Conservation (phyloP, 371 early-diverging fungal species). For the Mortierella sp. region DNA sequence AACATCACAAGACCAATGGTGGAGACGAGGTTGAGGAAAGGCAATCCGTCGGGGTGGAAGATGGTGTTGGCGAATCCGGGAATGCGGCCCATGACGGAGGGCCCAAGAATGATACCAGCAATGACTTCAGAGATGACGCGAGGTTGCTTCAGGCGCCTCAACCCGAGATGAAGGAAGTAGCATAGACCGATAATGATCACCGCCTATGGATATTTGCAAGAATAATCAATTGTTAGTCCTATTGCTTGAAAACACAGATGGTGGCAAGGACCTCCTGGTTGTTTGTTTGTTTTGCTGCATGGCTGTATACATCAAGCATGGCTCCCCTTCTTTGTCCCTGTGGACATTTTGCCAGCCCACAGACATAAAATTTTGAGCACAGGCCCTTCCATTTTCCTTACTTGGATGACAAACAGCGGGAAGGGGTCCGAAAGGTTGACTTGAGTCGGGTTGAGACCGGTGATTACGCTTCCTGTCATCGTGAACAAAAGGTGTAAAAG, state of each 20-base stretch:
- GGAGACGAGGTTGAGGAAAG: slow-evolving; percentile 80
- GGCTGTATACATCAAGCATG: not conserved
- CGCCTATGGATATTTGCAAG: slow-evolving; percentile 57
- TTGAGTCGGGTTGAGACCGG: slow-evolving; percentile 73
- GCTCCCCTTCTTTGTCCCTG: not conserved
- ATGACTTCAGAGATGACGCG: slow-evolving; percentile 84
- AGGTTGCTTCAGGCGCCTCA: slow-evolving; percentile 77
- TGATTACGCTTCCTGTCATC: slow-evolving; percentile 70
- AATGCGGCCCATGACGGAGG: slow-evolving; percentile 82
- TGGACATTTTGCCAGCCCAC: too few species aligned
- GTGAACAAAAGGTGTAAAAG: not conserved
- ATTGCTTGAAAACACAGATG: not conserved
- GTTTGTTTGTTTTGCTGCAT: not conserved
- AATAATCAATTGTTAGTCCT: not conserved
- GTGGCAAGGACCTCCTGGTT: not conserved
- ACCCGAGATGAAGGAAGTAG: slow-evolving; percentile 70
- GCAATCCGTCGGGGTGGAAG: slow-evolving; percentile 74
- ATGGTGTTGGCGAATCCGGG: slow-evolving; percentile 72
- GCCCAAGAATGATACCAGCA: slow-evolving; percentile 85
- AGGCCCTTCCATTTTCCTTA: slow-evolving; percentile 26
- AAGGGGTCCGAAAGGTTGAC: slow-evolving; percentile 69
- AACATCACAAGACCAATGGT: slow-evolving; percentile 91
- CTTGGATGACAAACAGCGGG: slow-evolving; percentile 79
- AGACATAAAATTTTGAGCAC: not conserved
- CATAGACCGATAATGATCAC: slow-evolving; percentile 77